Conservation (phyloP, 139 green algal species). For the Mychonastes homosphaera region DNA sequence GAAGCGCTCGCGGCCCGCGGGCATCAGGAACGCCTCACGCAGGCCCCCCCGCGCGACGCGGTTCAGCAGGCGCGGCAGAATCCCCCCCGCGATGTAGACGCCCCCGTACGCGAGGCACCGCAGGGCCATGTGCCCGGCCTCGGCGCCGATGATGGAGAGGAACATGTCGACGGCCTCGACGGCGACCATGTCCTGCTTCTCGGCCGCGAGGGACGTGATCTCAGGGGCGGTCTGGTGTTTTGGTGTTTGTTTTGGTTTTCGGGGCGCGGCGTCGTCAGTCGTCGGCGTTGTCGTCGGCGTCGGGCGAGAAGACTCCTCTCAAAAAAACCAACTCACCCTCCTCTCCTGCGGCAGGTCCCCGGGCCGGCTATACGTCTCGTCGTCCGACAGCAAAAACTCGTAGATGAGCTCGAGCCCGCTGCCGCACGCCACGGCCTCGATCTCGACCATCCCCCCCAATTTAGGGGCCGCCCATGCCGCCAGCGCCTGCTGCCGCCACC, state of each 20-base stretch:
- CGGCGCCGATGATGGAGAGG: constrained; percentile 71
- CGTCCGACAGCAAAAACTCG: constrained; percentile 68
- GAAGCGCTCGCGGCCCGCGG: constrained; percentile 22
- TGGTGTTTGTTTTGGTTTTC: not conserved
- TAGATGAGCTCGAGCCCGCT: constrained; percentile 82
- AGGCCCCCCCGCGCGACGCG: constrained; percentile 41
- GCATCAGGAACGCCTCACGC: constrained; percentile 56
- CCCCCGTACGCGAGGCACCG: constrained; percentile 59
- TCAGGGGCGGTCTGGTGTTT: constrained; percentile 11
- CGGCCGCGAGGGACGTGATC: constrained; percentile 4
- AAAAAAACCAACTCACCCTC: not conserved
- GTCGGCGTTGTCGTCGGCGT: constrained; percentile 4
- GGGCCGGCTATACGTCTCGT: too few relatives aligned
- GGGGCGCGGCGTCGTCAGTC: not conserved
- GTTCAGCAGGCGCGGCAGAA: constrained; percentile 38
- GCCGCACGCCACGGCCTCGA: constrained; percentile 60
- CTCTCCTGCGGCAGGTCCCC: too few relatives aligned
- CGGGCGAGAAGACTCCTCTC: not conserved
- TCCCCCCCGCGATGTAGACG: constrained; percentile 78
- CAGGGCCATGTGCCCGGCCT: constrained; percentile 79
- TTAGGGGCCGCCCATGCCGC: constrained; percentile 32
- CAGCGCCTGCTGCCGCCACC: constrained; percentile 74
- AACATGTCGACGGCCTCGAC: constrained; percentile 84
- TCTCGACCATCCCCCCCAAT: not conserved
- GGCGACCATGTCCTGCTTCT: constrained; percentile 32